Evolutionary conservation across 352 stramenopile genomes (phyloP).

Genomic region (Peronospora belbahrii): DNA sequence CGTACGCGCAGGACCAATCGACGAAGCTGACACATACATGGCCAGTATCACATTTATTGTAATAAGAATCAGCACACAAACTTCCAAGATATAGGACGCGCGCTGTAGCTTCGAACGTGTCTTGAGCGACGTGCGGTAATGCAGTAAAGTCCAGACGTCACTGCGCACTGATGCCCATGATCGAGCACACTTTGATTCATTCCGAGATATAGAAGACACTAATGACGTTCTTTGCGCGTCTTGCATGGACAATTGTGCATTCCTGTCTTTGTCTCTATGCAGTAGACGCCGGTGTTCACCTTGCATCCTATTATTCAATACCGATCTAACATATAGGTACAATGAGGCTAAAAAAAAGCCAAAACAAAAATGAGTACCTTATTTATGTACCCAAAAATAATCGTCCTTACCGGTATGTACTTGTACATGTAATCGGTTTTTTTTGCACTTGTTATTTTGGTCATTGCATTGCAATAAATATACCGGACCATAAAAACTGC

Average conservation of each 20-base stretch:
- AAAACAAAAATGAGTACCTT: too few relatives aligned
- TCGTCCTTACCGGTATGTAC: too few relatives aligned
- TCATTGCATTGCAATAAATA: neutral
- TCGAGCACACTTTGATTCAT: too few relatives aligned
- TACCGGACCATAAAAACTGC: neutral
- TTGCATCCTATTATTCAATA: conserved; percentile 3
- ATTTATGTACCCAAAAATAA: too few relatives aligned
- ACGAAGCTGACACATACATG: conserved; percentile 45
- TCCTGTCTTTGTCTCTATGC: conserved; percentile 7
- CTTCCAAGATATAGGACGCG: conserved; percentile 59
- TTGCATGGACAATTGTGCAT: conserved; percentile 11
- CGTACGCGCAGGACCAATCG: conserved; percentile 17
- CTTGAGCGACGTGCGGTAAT: conserved; percentile 59
- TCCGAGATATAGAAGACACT: too few relatives aligned
- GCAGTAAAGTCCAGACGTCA: conserved; percentile 70
- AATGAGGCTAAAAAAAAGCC: too few relatives aligned
- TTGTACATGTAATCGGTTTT: too few relatives aligned
- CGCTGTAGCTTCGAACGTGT: conserved; percentile 52
- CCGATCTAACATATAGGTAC: too few relatives aligned
- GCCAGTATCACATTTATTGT: conserved; percentile 69
- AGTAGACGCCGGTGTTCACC: conserved; percentile 14
- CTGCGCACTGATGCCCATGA: conserved; percentile 27
- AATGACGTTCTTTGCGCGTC: too few relatives aligned
- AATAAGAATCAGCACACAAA: conserved; percentile 65
- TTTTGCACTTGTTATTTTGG: neutral